These are phyloP conservation scores for Cymbopogon flexuosus DNA, from an alignment of 202 grass and related monocot genomes.

Conservation along the genomic window DNA sequence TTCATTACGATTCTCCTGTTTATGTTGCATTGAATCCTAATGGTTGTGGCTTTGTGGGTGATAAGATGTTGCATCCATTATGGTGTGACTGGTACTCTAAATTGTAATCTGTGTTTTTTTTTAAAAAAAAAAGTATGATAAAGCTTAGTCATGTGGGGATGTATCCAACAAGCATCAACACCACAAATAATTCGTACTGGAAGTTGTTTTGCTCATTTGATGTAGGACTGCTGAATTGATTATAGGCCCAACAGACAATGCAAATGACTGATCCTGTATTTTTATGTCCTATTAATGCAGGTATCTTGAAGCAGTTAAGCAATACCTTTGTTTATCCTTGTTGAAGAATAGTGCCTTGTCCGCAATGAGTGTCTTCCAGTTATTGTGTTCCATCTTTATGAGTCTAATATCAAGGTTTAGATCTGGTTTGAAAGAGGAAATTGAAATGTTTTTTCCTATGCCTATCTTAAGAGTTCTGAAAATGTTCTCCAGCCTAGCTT, in stretches of 20 bases:
- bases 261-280: conserved; percentile 13
- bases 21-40: background rate
- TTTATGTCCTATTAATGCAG: conserved; percentile 43
- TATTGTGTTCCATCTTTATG: conserved; percentile 90
- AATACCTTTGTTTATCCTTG: conserved; percentile 92
- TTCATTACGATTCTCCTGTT: conserved; percentile 5
- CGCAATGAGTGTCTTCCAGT: conserved; percentile 87
- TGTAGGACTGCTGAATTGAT: conserved; percentile 1
- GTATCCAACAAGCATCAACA: background rate
- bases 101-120: background rate
- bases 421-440: conserved; percentile 92
- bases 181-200: background rate
- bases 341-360: conserved; percentile 96
- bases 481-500: conserved; percentile 95
- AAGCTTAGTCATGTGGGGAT: background rate
- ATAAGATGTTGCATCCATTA: background rate
- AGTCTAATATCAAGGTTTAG: conserved; percentile 79
- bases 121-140: background rate
- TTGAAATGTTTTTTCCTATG: conserved; percentile 98
- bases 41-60: background rate
- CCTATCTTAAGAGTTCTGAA: conserved; percentile 83
- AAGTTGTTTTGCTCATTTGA: conserved; percentile 12
- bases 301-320: conserved; percentile 87
- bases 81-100: background rate
- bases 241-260: background rate